A percentile compares a stretch with the other conserved stretches of the same genome.
Conservation (phyloP, 257 asterid species). For the Capsicum baccatum region DNA sequence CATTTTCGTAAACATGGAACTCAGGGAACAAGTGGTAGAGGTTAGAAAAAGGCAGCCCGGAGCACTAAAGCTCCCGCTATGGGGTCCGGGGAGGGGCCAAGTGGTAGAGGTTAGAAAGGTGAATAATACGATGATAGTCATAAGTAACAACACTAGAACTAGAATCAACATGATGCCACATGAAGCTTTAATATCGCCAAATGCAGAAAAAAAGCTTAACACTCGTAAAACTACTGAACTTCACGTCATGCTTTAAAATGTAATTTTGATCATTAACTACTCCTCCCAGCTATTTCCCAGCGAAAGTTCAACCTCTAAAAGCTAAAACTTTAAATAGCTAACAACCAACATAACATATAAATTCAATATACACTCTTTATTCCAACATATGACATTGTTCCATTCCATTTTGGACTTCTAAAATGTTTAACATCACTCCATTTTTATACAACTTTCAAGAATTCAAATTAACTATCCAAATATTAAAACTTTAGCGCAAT, state of each 20-base stretch:
- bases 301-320: neutral
- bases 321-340: neutral
- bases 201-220: neutral
- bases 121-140: neutral
- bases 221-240: neutral
- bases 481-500: neutral
- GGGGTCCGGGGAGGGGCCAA: neutral
- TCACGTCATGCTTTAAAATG: neutral
- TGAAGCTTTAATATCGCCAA: neutral
- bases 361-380: neutral
- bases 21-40: neutral
- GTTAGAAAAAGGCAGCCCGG: no score
- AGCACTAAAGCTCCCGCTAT: no score
- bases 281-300: neutral
- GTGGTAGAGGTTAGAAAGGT: neutral
- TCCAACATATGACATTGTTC: neutral
- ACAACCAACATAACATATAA: neutral
- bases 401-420: neutral
- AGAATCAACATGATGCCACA: constrained; percentile 16
- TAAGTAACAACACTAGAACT: neutral
- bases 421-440: neutral
- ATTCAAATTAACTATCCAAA: constrained; percentile 18
- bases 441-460: neutral
- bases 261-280: neutral
- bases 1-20: neutral